phyloP scores from a whole-genome alignment of 192 early-diverging fungal species.

The Coemansia aciculifera region DNA sequence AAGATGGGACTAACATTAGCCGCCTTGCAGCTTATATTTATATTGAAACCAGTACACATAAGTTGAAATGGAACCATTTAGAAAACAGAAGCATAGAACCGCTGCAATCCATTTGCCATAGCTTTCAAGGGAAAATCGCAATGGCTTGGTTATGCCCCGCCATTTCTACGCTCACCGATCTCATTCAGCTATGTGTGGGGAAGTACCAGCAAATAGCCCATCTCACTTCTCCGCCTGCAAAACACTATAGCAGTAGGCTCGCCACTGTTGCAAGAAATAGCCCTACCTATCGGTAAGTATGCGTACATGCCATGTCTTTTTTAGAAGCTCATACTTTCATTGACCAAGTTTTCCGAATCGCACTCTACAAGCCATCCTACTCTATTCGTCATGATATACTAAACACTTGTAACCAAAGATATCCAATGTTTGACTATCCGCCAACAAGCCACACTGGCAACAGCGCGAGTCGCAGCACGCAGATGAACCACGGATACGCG shows the following conservation, averaged over 20 bases:
- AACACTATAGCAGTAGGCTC: neutral
- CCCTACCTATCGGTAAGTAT: neutral
- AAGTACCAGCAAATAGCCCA: neutral
- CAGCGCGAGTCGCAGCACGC: conserved; percentile 5
- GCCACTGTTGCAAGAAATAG: neutral
- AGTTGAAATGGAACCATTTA: too few relatives aligned
- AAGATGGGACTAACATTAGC: too few relatives aligned
- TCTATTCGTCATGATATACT: neutral
- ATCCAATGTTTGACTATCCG: conserved; percentile 36
- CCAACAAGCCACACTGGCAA: conserved; percentile 7
- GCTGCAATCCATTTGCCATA: neutral
- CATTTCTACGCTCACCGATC: neutral
- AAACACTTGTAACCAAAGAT: neutral
- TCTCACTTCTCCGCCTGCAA: neutral
- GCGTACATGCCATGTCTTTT: neutral
- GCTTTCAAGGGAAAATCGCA: neutral
- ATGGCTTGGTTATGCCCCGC: neutral
- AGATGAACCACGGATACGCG: conserved; percentile 19
- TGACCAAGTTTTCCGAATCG: neutral
- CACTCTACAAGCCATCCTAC: neutral
- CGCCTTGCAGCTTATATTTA: too few relatives aligned
- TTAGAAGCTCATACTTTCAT: neutral
- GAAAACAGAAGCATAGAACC: neutral
- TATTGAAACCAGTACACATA: too few relatives aligned
- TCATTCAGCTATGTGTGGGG: neutral